Conservation (phyloP, 1,139 yeast species). For the Scheffersomyces illinoinensis region DNA sequence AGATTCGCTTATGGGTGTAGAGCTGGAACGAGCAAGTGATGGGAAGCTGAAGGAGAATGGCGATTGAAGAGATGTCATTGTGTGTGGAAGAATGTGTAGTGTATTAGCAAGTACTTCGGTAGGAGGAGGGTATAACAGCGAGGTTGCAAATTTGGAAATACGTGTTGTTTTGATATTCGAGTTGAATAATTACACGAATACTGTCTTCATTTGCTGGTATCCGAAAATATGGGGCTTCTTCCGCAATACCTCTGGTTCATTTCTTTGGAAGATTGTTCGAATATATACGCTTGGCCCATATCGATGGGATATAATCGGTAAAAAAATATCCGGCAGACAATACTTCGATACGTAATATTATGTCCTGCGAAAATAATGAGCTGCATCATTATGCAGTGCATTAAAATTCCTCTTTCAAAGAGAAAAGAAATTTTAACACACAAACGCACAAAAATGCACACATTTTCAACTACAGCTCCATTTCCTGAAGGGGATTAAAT, state of each 20-base stretch:
- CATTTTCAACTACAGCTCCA: neutral
- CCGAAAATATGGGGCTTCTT: neutral
- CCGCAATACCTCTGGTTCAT: neutral
- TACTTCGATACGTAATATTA: neutral
- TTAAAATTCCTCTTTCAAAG: neutral
- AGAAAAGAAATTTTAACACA: neutral
- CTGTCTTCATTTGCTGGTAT: neutral
- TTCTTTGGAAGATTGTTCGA: neutral
- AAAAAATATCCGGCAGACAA: neutral
- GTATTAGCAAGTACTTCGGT: neutral
- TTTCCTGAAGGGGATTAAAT: neutral
- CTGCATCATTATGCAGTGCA: neutral
- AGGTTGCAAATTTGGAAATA: neutral
- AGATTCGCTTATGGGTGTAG: neutral
- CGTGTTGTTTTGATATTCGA: neutral
- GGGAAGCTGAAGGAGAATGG: conserved; percentile 1
- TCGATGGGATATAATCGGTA: neutral
- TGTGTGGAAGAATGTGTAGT: neutral
- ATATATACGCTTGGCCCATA: neutral
- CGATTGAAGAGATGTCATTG: neutral
- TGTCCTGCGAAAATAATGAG: neutral
- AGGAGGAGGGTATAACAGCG: neutral
- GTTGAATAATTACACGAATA: neutral
- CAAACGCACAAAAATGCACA: neutral
- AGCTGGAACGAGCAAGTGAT: neutral